phyloP scores from a whole-genome alignment of 2,329 filamentous ascomycete species.

The Thelonectria olida region DNA sequence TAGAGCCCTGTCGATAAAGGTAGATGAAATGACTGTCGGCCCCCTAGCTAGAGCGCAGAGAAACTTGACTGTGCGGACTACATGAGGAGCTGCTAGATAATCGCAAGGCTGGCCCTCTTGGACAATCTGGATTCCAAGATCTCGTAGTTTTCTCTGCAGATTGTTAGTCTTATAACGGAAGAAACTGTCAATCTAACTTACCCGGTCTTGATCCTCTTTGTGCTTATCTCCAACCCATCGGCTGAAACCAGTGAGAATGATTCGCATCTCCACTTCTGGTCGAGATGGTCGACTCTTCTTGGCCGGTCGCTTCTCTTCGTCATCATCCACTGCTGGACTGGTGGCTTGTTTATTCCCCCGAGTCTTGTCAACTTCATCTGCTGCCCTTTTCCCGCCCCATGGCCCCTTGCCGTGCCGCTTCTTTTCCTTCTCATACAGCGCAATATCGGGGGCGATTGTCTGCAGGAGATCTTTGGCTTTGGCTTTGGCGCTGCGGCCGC shows the following conservation, averaged over 20 bases:
- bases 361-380: conserved; percentile 65
- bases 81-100: conserved; percentile 85
- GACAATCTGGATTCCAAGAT: conserved; percentile 83
- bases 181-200: conserved; percentile 53
- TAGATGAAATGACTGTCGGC: conserved; percentile 78
- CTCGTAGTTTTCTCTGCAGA: conserved; percentile 77
- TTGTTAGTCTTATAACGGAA: conserved; percentile 28
- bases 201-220: conserved; percentile 83
- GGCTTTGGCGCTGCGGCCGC: conserved; percentile 87
- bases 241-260: conserved; percentile 86
- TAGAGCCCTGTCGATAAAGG: conserved; percentile 82
- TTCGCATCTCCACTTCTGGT: conserved; percentile 74
- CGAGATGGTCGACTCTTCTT: conserved; percentile 69
- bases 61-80: conserved; percentile 94
- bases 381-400: conserved; percentile 72
- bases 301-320: conserved; percentile 58
- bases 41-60: conserved; percentile 85
- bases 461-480: conserved; percentile 83
- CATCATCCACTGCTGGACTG: conserved; percentile 56
- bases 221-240: conserved; percentile 79
- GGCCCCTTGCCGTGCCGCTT: conserved; percentile 71
- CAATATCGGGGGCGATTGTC: conserved; percentile 82
- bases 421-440: conserved; percentile 91
- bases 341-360: conserved; percentile 56
- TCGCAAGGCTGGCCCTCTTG: conserved; percentile 80